These are phyloP conservation scores for Cryphonectria nitschkei DNA, from an alignment of 2,329 filamentous ascomycete species.

Conservation along the genomic window DNA sequence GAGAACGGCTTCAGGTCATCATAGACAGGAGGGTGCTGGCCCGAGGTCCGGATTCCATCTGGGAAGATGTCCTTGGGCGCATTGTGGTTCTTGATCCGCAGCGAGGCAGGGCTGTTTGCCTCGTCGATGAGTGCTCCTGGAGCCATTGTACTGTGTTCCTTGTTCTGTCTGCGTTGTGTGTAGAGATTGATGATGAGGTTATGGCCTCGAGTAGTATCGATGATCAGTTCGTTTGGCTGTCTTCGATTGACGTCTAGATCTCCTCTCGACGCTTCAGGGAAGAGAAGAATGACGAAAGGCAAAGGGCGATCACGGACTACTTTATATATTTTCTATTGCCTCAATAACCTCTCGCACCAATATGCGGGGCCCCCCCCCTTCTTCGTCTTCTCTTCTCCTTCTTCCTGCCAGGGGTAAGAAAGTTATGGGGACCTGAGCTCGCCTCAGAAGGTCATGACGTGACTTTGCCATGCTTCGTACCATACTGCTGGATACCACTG, in stretches of 20 bases:
- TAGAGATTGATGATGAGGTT: neutral
- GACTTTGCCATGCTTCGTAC: constrained; percentile 15
- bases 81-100: constrained; percentile 37
- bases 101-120: constrained; percentile 12
- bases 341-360: neutral
- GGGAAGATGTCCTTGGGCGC: constrained; percentile 47
- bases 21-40: constrained; percentile 73
- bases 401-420: neutral
- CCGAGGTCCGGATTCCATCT: constrained; percentile 58
- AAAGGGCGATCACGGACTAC: constrained; percentile 1
- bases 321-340: constrained; percentile 6
- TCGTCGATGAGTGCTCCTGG: constrained; percentile 29
- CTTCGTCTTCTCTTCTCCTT: neutral
- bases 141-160: constrained; percentile 24
- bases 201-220: neutral
- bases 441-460: constrained; percentile 21
- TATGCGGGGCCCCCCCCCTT: neutral
- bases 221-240: neutral
- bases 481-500: neutral
- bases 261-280: neutral
- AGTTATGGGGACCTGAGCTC: constrained; percentile 15
- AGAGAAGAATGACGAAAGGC: neutral
- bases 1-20: constrained; percentile 67
- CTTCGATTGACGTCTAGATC: neutral
- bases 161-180: neutral